Evolutionary conservation across 352 stramenopile species (phyloP).

Genomic region (Blastocystis sp.): DNA sequence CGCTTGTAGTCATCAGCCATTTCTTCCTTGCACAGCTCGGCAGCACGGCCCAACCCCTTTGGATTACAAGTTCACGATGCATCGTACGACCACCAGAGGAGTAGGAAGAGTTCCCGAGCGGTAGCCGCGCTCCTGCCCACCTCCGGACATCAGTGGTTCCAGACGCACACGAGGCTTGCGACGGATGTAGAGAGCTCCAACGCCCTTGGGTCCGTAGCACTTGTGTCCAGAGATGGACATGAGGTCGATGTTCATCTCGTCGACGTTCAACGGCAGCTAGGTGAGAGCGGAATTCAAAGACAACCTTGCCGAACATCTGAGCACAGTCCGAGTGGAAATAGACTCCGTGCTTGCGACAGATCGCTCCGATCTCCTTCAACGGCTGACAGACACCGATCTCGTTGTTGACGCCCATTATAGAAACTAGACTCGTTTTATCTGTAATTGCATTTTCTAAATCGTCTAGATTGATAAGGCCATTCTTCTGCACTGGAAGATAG

Average conservation of each 20-base stretch:
- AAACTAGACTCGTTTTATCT: conserved; percentile 88
- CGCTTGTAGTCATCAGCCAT: conserved; percentile 89
- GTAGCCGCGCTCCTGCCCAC: conserved; percentile 92
- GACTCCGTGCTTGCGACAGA: conserved; percentile 82
- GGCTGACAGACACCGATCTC: conserved; percentile 97
- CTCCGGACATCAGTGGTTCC: conserved; percentile 91
- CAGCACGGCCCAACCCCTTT: conserved; percentile 78
- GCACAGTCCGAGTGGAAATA: conserved; percentile 98
- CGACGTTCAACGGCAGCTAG: conserved; percentile 91
- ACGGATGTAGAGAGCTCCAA: conserved; percentile 93
- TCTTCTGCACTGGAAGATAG: conserved; percentile 85
- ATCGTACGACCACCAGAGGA: conserved; percentile 72
- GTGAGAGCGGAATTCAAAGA: not conserved
- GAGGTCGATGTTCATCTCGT: conserved; percentile 95
- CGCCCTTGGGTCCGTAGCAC: conserved; percentile 96
- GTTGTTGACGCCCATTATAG: conserved; percentile 98
- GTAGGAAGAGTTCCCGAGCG: conserved; percentile 80
- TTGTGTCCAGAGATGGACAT: conserved; percentile 96
- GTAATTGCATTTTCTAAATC: conserved; percentile 84
- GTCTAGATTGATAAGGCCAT: conserved; percentile 88
- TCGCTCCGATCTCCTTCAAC: conserved; percentile 87
- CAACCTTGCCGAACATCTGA: conserved; percentile 88
- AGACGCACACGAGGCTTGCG: conserved; percentile 85
- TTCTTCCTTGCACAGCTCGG: conserved; percentile 82
- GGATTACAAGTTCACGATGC: conserved; percentile 11